A percentile compares a stretch with the other conserved stretches of the same genome.
phyloP scores from a whole-genome alignment of 2,329 filamentous ascomycete species.

The Cladophialophora immunda region DNA sequence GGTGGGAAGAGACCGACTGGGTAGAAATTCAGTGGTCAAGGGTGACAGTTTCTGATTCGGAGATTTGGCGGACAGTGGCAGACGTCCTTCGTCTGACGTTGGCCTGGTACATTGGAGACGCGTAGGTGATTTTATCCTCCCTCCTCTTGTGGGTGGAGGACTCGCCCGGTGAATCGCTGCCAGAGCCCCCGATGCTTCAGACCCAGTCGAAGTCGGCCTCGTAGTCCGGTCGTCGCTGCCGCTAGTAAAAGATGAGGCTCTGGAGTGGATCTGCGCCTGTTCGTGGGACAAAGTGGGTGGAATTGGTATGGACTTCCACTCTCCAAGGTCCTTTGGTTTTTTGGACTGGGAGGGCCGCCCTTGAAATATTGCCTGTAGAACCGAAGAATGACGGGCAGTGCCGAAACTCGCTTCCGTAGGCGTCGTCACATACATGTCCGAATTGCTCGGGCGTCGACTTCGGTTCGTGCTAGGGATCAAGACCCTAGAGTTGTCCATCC shows the following conservation, averaged over 20 bases:
- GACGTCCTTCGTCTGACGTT: slow-evolving; percentile 42
- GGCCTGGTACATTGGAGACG: slow-evolving; percentile 26
- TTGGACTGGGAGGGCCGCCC: slow-evolving; percentile 24
- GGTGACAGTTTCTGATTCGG: slow-evolving; percentile 37
- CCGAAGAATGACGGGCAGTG: slow-evolving; percentile 17
- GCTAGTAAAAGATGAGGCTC: slow-evolving; percentile 41
- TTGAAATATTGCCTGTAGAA: slow-evolving; percentile 39
- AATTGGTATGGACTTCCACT: slow-evolving; percentile 41
- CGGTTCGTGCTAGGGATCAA: slow-evolving; percentile 1
- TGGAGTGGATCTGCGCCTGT: slow-evolving; percentile 40
- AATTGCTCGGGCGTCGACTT: slow-evolving; percentile 30
- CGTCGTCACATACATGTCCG: slow-evolving; percentile 37
- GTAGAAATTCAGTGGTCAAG: slow-evolving; percentile 35
- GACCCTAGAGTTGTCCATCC: slow-evolving; percentile 24
- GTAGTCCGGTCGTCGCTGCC: slow-evolving; percentile 29
- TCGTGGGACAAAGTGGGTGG: slow-evolving; percentile 42
- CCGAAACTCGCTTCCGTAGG: slow-evolving; percentile 33
- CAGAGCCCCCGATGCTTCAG: slow-evolving; percentile 51
- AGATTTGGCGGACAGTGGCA: slow-evolving; percentile 46
- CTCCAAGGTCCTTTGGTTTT: slow-evolving; percentile 39
- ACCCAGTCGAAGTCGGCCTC: slow-evolving; percentile 42
- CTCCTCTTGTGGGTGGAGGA: slow-evolving; percentile 43
- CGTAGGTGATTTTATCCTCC: slow-evolving; percentile 38
- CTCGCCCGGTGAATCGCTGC: slow-evolving; percentile 50
- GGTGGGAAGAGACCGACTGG: slow-evolving; percentile 4